Percentiles rank a stretch among this genome's conserved stretches.
Conservation (phyloP, 345 rosid genomes). For the Excoecaria cochinchinensis region DNA sequence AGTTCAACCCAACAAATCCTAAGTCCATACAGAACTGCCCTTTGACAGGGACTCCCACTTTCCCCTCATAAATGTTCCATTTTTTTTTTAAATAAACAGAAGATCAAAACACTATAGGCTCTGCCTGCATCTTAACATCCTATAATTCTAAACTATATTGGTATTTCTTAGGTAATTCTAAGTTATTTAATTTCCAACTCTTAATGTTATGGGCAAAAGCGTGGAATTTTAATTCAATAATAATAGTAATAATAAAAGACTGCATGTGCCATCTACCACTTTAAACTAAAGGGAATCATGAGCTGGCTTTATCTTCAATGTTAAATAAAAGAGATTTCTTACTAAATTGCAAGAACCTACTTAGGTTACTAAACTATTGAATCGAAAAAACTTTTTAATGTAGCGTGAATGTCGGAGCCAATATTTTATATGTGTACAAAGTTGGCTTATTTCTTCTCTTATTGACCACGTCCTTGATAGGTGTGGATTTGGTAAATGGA, state of each 20-base stretch:
- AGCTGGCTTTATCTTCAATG: conserved; percentile 34
- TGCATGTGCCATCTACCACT: conserved; percentile 43
- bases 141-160: too few species aligned
- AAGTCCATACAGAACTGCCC: conserved; percentile 24
- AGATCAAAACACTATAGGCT: too few species aligned
- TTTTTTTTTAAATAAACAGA: too few species aligned
- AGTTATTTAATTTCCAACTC: background rate
- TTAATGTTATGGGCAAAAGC: background rate
- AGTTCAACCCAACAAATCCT: background rate
- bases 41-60: conserved; percentile 7
- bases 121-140: too few species aligned
- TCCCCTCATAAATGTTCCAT: background rate
- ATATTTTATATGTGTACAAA: conserved; percentile 1
- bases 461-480: conserved; percentile 23
- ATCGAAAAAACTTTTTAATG: background rate
- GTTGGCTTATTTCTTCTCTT: conserved; percentile 13
- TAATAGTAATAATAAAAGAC: conserved; percentile 11
- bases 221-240: background rate
- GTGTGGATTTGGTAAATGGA: background rate
- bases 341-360: conserved; percentile 22
- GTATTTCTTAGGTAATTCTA: too few species aligned
- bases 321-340: conserved; percentile 23
- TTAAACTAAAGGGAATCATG: conserved; percentile 40
- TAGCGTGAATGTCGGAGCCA: conserved; percentile 28
- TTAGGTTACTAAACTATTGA: background rate